Evolutionary conservation across 1,284 basidiomycete genomes (phyloP).

Genomic region (Cryptococcus deneoformans): DNA sequence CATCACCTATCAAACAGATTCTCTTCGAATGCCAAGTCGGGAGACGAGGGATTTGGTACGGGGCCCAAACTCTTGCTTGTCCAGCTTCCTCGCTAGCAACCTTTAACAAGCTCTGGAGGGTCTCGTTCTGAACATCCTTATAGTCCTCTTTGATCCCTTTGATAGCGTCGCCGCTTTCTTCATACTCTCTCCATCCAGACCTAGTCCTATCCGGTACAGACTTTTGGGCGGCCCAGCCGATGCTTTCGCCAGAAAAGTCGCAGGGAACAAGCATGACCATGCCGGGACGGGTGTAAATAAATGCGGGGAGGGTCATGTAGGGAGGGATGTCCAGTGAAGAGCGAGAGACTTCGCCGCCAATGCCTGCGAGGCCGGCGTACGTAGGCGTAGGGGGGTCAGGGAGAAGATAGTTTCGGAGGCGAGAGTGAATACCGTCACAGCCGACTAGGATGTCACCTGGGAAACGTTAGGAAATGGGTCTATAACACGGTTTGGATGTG

Average conservation of each 20-base stretch:
- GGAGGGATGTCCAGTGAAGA: too few relatives aligned
- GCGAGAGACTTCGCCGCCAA: too few relatives aligned
- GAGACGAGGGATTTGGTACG: slow-evolving; percentile 21
- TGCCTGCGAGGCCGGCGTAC: too few relatives aligned
- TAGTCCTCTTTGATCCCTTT: slow-evolving; percentile 13
- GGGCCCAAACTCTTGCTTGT: slow-evolving; percentile 19
- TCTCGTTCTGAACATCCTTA: slow-evolving; percentile 9
- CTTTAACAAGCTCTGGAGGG: slow-evolving; percentile 18
- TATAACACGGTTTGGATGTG: too few relatives aligned
- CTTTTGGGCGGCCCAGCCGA: slow-evolving; percentile 21
- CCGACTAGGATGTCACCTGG: too few relatives aligned
- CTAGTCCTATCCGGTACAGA: slow-evolving; percentile 11
- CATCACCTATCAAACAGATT: slow-evolving; percentile 5
- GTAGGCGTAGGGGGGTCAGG: too few relatives aligned
- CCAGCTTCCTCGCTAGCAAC: slow-evolving; percentile 3
- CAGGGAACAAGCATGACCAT: slow-evolving; percentile 28
- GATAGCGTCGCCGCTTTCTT: slow-evolving; percentile 20
- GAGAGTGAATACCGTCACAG: too few relatives aligned
- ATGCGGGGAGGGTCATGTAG: slow-evolving; percentile 16
- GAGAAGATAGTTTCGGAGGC: too few relatives aligned
- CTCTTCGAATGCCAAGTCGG: slow-evolving; percentile 23
- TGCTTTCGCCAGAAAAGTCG: slow-evolving; percentile 13
- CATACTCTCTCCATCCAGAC: slow-evolving; percentile 20
- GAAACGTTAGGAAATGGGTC: too few relatives aligned
- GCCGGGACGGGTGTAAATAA: slow-evolving; percentile 21